phyloP scores from a whole-genome alignment of 2,329 filamentous ascomycete genomes.

The Neoscytalidium dimidiatum region DNA sequence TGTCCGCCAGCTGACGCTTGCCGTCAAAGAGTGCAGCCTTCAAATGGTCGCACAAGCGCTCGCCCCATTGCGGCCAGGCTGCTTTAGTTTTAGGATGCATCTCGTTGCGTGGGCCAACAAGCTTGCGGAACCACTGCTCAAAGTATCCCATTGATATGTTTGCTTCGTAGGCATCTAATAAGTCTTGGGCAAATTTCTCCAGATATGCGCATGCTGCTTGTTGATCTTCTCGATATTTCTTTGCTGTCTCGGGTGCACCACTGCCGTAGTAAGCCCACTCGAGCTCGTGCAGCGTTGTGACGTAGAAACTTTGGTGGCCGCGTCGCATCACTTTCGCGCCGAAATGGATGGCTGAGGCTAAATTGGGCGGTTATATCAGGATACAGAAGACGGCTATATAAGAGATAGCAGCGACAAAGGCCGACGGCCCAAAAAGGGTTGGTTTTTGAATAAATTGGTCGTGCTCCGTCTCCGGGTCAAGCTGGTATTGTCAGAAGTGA shows the following conservation, averaged over 20 bases:
- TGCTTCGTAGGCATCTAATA: neutral
- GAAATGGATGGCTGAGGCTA: neutral
- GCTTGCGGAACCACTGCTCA: neutral
- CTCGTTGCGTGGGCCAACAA: neutral
- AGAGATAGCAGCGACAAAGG: neutral
- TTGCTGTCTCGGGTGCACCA: neutral
- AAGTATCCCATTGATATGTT: neutral
- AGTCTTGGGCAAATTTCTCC: neutral
- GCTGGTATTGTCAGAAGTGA: neutral
- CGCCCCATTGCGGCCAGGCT: neutral
- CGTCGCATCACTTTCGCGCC: neutral
- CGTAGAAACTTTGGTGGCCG: neutral
- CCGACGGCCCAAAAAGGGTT: neutral
- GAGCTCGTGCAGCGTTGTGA: neutral
- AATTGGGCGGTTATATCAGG: neutral
- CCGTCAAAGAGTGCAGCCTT: neutral
- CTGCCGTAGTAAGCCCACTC: neutral
- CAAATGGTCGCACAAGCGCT: neutral
- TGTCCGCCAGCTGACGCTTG: neutral
- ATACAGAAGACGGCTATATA: neutral
- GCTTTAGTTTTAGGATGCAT: neutral
- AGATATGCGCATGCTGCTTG: neutral
- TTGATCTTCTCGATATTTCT: neutral
- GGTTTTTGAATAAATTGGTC: neutral
- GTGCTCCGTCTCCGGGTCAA: neutral